Percentiles rank a stretch among this genome's conserved stretches.
Evolutionary conservation across 2,329 filamentous ascomycete species (phyloP).

Genomic region (Aspergillus sp.): DNA sequence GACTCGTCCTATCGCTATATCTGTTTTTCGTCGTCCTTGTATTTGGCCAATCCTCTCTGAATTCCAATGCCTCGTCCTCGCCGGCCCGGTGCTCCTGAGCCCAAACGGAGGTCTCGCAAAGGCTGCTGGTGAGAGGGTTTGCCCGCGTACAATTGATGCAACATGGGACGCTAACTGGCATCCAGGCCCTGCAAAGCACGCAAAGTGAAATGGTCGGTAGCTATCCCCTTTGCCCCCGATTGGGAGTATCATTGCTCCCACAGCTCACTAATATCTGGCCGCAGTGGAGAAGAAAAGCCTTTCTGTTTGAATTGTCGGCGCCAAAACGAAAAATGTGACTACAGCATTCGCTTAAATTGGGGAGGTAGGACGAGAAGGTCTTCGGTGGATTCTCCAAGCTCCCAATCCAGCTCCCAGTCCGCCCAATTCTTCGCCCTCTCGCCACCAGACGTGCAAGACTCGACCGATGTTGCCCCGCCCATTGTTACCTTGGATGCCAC

Average conservation of each 20-base stretch:
- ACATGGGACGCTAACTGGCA: not conserved
- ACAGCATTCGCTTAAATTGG: conserved; percentile 80
- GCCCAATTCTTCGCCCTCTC: conserved; percentile 16
- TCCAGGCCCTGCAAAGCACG: conserved; percentile 74
- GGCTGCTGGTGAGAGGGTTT: conserved; percentile 61
- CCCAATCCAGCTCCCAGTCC: conserved; percentile 26
- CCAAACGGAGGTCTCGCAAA: conserved; percentile 66
- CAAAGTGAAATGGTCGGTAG: conserved; percentile 69
- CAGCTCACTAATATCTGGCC: conserved; percentile 10
- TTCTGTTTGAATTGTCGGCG: conserved; percentile 70
- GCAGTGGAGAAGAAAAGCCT: conserved; percentile 72
- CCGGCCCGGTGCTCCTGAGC: conserved; percentile 62
- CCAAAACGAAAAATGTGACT: conserved; percentile 73
- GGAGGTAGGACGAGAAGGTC: conserved; percentile 65
- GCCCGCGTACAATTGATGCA: not conserved
- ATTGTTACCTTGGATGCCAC: conserved; percentile 3
- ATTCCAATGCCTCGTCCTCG: conserved; percentile 62
- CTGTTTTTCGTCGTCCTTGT: conserved; percentile 13
- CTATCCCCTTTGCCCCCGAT: not conserved
- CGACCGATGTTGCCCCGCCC: conserved; percentile 1
- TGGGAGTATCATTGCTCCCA: not conserved
- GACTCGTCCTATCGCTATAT: conserved; percentile 17
- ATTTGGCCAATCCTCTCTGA: conserved; percentile 19
- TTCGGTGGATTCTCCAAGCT: conserved; percentile 38
- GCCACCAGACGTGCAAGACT: conserved; percentile 10